phyloP scores from a whole-genome alignment of 2,329 filamentous ascomycete genomes.

The Monascus ruber region DNA sequence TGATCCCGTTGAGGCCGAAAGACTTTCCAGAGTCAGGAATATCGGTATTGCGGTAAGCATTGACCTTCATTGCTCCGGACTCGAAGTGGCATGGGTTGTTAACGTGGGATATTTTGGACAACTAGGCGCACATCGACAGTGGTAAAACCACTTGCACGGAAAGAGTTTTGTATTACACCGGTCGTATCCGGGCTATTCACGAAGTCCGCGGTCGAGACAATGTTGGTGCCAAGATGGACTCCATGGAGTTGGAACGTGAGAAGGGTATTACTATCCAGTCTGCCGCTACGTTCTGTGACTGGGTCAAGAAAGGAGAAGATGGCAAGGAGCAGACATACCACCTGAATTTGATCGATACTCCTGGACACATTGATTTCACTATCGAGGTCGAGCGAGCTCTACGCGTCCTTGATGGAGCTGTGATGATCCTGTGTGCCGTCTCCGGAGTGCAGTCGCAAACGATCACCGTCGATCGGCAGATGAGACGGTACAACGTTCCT shows the following conservation, averaged over 20 bases:
- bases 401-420: conserved; percentile 87
- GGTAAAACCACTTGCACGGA: conserved; percentile 96
- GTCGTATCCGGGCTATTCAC: conserved; percentile 91
- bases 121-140: conserved; percentile 88
- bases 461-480: conserved; percentile 95
- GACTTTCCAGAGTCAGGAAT: conserved; percentile 76
- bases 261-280: conserved; percentile 99
- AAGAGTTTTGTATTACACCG: conserved; percentile 95
- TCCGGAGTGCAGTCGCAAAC: conserved; percentile 96
- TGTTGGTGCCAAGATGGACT: conserved; percentile 98
- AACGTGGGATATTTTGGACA: too few relatives aligned
- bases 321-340: conserved; percentile 86
- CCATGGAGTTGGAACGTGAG: conserved; percentile 96
- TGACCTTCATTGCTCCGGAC: not conserved
- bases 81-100: too few relatives aligned
- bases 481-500: conserved; percentile 96
- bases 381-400: conserved; percentile 96
- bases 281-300: conserved; percentile 94
- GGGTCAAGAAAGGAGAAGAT: conserved; percentile 68
- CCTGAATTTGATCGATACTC: conserved; percentile 97
- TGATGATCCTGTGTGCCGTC: conserved; percentile 97
- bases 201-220: conserved; percentile 84
- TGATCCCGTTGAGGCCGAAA: conserved; percentile 63
- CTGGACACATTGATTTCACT: conserved; percentile 97
- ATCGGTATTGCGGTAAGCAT: conserved; percentile 84